These are phyloP conservation scores for Hypoxylon fragiforme DNA, from an alignment of 495 filamentous ascomycete genomes.

Conservation along the genomic window DNA sequence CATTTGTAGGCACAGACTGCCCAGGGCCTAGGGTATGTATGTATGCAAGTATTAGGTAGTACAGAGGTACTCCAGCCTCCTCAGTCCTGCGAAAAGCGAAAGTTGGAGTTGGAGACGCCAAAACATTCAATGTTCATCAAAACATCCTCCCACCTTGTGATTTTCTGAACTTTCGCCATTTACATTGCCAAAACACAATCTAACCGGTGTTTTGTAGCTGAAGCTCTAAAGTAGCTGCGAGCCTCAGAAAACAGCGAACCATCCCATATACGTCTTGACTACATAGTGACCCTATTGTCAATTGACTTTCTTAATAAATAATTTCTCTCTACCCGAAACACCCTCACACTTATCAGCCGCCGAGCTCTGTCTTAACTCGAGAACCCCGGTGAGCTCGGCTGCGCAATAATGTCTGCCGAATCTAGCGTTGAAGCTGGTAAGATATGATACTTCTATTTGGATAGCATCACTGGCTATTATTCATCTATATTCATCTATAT, in stretches of 20 bases:
- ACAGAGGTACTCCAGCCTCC: conserved; percentile 24
- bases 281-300: conserved; percentile 11
- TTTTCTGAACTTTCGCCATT: too few relatives aligned
- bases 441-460: conserved; percentile 13
- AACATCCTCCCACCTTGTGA: conserved; percentile 14
- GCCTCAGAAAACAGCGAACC: background rate
- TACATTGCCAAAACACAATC: too few relatives aligned
- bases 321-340: conserved; percentile 15
- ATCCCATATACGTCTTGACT: background rate
- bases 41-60: background rate
- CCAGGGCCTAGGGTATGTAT: background rate
- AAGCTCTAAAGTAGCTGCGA: conserved; percentile 18
- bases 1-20: background rate
- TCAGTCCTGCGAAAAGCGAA: conserved; percentile 24
- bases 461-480: background rate
- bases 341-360: conserved; percentile 15
- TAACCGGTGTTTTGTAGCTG: conserved; percentile 11
- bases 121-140: too few relatives aligned
- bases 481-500: conserved; percentile 1
- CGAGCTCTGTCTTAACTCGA: conserved; percentile 32
- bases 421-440: conserved; percentile 38
- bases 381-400: conserved; percentile 32
- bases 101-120: conserved; percentile 28
- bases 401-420: conserved; percentile 40
- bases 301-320: conserved; percentile 31